A percentile compares a stretch with the other conserved stretches of the same genome.
phyloP scores from a whole-genome alignment of 2,329 filamentous ascomycete species.

The Clonostachys rhizophaga region DNA sequence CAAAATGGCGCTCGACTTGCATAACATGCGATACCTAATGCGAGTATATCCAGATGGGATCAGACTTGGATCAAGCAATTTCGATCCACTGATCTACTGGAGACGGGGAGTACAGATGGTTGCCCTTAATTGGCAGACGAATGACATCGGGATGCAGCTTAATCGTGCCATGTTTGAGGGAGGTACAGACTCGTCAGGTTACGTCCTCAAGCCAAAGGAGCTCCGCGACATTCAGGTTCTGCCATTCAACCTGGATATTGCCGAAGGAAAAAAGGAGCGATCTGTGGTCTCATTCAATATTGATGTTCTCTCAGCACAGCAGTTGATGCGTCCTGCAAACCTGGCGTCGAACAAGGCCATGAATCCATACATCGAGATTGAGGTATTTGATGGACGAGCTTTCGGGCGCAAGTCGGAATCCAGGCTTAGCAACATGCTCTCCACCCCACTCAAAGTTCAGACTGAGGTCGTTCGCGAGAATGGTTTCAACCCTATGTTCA shows the following conservation, averaged over 20 bases:
- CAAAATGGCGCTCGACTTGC: slow-evolving; percentile 75
- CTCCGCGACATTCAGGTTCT: slow-evolving; percentile 68
- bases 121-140: slow-evolving; percentile 97
- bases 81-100: slow-evolving; percentile 92
- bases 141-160: slow-evolving; percentile 90
- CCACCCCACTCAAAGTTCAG: slow-evolving; percentile 62
- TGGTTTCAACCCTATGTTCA: slow-evolving; percentile 86
- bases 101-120: slow-evolving; percentile 96
- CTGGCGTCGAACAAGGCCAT: slow-evolving; percentile 69
- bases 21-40: slow-evolving; percentile 90
- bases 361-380: slow-evolving; percentile 91
- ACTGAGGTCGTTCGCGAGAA: slow-evolving; percentile 82
- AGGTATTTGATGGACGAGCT: slow-evolving; percentile 65
- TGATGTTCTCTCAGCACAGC: slow-evolving; percentile 88
- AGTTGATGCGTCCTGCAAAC: slow-evolving; percentile 78
- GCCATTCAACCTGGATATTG: slow-evolving; percentile 41
- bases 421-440: slow-evolving; percentile 12
- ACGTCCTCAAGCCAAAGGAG: slow-evolving; percentile 87
- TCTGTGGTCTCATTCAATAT: slow-evolving; percentile 82
- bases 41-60: slow-evolving; percentile 85
- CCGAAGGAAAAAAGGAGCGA: slow-evolving; percentile 65
- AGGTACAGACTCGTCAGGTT: slow-evolving; percentile 80
- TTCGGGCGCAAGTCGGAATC: slow-evolving; percentile 72
- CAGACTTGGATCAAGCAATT: slow-evolving; percentile 85
- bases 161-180: slow-evolving; percentile 98